Evolutionary conservation across 495 filamentous ascomycete species (phyloP).

Genomic region (Penicillium atrosanguineum): DNA sequence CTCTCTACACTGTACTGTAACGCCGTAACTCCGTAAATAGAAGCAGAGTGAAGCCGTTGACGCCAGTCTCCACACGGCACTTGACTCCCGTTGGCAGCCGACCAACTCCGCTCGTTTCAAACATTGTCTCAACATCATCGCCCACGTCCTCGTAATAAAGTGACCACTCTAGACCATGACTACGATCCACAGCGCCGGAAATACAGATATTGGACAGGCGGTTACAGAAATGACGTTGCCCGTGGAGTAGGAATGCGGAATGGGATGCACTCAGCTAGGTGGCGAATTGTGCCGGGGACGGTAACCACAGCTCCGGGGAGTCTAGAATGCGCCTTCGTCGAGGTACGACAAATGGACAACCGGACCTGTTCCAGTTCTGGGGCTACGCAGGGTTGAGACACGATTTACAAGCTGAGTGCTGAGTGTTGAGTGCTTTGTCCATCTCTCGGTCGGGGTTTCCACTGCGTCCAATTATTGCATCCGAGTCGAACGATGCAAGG

Average conservation of each 20-base stretch:
- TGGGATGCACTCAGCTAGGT: background rate
- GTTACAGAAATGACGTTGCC: constrained; percentile 9
- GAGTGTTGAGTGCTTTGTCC: too few relatives aligned
- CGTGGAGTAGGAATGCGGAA: constrained; percentile 4
- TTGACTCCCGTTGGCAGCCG: background rate
- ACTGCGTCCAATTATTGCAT: background rate
- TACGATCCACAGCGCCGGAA: background rate
- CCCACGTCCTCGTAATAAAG: background rate
- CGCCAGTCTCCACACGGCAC: background rate
- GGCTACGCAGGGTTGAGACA: background rate
- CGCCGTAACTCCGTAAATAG: constrained; percentile 2
- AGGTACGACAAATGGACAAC: background rate
- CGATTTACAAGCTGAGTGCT: background rate
- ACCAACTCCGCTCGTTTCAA: constrained; percentile 3
- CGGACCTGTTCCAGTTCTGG: background rate
- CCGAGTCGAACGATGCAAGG: background rate
- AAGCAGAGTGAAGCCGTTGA: background rate
- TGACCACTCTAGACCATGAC: background rate
- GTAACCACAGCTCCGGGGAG: background rate
- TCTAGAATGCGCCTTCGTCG: constrained; percentile 1
- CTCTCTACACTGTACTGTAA: background rate
- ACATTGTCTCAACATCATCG: constrained; percentile 8
- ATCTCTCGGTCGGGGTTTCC: background rate
- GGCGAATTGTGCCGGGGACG: constrained; percentile 2
- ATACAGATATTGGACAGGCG: background rate